Percentiles rank a stretch among this genome's conserved stretches.
Conservation (phyloP, 306 rosid species). For the Lathyrus sativus region DNA sequence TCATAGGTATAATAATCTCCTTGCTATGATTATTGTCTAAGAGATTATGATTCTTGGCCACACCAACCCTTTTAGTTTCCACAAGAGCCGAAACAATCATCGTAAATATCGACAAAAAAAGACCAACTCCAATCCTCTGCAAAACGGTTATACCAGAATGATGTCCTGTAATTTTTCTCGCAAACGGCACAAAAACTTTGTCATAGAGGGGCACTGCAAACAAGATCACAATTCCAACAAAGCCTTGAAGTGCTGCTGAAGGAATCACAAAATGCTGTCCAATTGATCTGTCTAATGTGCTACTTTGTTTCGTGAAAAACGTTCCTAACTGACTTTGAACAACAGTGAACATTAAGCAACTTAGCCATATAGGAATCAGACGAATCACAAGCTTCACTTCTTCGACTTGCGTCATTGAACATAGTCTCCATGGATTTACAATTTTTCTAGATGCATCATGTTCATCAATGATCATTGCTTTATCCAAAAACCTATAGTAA, state of each 20-base stretch:
- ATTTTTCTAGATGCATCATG: slow-evolving; percentile 47
- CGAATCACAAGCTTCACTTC: slow-evolving; percentile 71
- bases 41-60: slow-evolving; percentile 48
- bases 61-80: slow-evolving; percentile 55
- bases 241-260: slow-evolving; percentile 66
- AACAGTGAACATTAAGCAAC: slow-evolving; percentile 62
- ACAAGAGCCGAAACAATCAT: slow-evolving; percentile 59
- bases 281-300: slow-evolving; percentile 52
- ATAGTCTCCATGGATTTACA: slow-evolving; percentile 71
- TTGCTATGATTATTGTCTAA: slow-evolving; percentile 47
- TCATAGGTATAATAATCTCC: slow-evolving; percentile 54
- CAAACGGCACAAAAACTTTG: slow-evolving; percentile 48
- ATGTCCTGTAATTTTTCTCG: slow-evolving; percentile 50
- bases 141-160: slow-evolving; percentile 63
- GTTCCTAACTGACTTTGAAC: slow-evolving; percentile 65
- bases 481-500: slow-evolving; percentile 57
- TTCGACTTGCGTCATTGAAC: slow-evolving; percentile 71
- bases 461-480: slow-evolving; percentile 64
- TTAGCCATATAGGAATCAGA: slow-evolving; percentile 71
- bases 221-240: slow-evolving; percentile 53
- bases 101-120: slow-evolving; percentile 56
- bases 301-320: slow-evolving; percentile 66
- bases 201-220: slow-evolving; percentile 57
- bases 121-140: slow-evolving; percentile 68
- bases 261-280: slow-evolving; percentile 62